Percentiles rank a stretch among this genome's conserved stretches.
Conservation (phyloP, 2,329 filamentous ascomycete genomes). For the Fusarium xyrophilum region DNA sequence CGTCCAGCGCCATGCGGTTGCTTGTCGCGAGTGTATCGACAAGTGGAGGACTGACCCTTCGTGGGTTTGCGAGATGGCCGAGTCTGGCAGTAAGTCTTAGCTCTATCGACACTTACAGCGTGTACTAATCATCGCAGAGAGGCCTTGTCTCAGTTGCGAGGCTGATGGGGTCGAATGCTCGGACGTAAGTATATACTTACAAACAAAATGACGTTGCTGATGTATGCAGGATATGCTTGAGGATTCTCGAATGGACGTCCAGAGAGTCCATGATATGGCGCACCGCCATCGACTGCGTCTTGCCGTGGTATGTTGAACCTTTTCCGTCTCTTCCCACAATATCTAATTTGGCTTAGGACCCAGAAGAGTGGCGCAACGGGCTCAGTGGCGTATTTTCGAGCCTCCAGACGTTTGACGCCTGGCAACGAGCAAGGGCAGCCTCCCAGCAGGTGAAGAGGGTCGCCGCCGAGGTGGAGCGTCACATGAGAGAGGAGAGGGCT, state of each 20-base stretch:
- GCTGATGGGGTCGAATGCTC: background rate
- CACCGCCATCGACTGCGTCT: background rate
- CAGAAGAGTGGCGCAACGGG: background rate
- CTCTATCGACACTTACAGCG: background rate
- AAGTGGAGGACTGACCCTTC: background rate
- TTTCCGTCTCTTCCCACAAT: background rate
- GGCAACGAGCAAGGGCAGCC: accelerated
- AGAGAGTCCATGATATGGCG: background rate
- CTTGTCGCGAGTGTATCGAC: background rate
- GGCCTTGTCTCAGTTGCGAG: background rate
- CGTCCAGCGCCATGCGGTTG: background rate
- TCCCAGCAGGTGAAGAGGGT: background rate
- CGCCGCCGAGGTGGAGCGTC: background rate
- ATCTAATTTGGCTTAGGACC: background rate
- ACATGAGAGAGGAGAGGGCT: background rate
- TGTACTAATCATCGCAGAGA: background rate
- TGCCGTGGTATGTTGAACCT: accelerated
- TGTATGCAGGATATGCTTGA: background rate
- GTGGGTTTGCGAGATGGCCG: background rate
- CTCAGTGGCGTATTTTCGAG: background rate
- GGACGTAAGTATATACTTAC: background rate
- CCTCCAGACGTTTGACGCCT: background rate
- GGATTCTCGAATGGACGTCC: background rate
- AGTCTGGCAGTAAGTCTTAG: background rate
- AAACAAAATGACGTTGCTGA: background rate